phyloP scores from a whole-genome alignment of 176 grass and related monocot genomes.

The Phoenix roebelenii region DNA sequence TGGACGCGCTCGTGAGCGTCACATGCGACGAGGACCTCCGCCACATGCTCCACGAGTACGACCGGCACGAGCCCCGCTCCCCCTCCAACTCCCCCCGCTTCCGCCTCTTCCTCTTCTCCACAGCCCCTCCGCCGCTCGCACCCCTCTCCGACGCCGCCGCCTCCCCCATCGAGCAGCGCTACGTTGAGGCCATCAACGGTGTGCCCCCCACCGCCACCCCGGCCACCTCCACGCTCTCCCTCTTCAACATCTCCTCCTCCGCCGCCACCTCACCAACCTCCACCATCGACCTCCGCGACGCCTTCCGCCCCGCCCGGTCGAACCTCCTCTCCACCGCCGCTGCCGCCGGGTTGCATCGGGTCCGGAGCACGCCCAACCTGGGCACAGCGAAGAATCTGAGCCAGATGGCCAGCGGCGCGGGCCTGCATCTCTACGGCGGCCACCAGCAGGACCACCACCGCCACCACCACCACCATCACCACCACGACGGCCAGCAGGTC shows the following conservation, averaged over 20 bases:
- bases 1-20: constrained; percentile 74
- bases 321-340: background rate
- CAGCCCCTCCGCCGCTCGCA: background rate
- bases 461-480: background rate
- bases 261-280: constrained; percentile 44
- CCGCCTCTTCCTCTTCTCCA: constrained; percentile 15
- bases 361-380: constrained; percentile 51
- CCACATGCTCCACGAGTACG: constrained; percentile 84
- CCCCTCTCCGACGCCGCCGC: constrained; percentile 1
- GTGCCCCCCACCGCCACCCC: constrained; percentile 16
- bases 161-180: constrained; percentile 24
- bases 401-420: background rate
- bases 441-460: constrained; percentile 12
- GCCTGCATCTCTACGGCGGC: constrained; percentile 6
- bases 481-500: background rate
- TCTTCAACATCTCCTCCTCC: constrained; percentile 7
- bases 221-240: constrained; percentile 3
- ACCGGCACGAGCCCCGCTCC: constrained; percentile 35
- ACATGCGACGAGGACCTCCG: constrained; percentile 66
- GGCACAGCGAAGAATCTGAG: constrained; percentile 15
- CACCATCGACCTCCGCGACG: constrained; percentile 15
- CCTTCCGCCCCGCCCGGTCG: background rate
- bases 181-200: constrained; percentile 22
- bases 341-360: constrained; percentile 30
- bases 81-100: constrained; percentile 17